Base-by-base conservation (phyloP, 208 protist species). In the Wallacemonas sp. region DNA sequence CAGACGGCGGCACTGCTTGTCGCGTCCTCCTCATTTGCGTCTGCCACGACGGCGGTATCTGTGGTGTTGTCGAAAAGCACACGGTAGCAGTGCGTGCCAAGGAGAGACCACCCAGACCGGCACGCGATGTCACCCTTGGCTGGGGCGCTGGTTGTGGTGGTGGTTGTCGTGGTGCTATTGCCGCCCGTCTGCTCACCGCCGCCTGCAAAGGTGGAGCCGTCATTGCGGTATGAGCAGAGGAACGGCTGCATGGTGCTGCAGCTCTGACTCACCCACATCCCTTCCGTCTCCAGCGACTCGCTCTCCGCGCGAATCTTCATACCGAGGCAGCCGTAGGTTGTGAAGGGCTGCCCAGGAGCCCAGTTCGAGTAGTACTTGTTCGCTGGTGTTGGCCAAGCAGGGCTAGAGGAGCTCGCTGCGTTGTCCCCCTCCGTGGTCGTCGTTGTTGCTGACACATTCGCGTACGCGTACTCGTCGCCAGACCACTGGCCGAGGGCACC, bases 201-300 rank as follows among this genome's bases (percentile, higher is more conserved):
- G 6, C 55, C 28, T 19, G 68, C 41, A 21, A 67, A 79, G 19
- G 62, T 61, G 19, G 73, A 77, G 42, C 84, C 84, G 68, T 91
- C 84, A 66, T 91, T 91, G 24, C 80, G 36, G 72, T 88, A 91
- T 0, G 79, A 69, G 68, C 86, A 89, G 2, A 93, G 55, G 56
- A 84, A 93, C 2, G 86, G 80, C 61, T 82, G 68, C 5, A 70
- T 72, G 42, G 65, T 28, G 34, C 80, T 74, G 33, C 77, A 86
- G 66, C 82, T 77, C 30, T 68, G 65, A 15, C 74, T 70, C 17
- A 75, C 54, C 82, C 86, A 92, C 42, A 30, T 27, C 6, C 75
- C 76, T 15, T 26, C 46, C 54, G 11, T 14, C 22, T 31, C 63
- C 54, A 79, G 30, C 31, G 17, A 11, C n/a, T 47, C 30, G 22